phyloP scores from a whole-genome alignment of 75 land plant genomes.

The Picea glauca region DNA sequence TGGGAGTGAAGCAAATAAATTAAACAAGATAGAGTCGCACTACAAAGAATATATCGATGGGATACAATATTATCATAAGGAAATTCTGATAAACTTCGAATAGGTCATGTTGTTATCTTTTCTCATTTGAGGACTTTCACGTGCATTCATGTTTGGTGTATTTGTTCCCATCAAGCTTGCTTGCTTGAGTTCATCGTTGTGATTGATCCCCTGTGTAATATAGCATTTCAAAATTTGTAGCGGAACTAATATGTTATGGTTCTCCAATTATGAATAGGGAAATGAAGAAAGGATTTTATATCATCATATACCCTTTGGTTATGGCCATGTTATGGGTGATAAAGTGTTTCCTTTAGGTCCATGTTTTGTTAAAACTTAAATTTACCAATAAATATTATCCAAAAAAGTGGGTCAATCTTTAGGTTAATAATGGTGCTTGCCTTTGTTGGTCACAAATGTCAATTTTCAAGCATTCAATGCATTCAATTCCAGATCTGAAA shows the following conservation, averaged over 20 bases:
- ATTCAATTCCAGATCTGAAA: too few relatives aligned
- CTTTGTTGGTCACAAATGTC: not conserved
- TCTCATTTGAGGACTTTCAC: not conserved
- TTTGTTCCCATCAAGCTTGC: not conserved
- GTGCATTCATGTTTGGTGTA: not conserved
- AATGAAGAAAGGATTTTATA: not conserved
- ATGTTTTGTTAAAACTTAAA: not conserved
- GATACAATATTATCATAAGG: not conserved
- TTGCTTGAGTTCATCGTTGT: not conserved
- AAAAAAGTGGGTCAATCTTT: not conserved
- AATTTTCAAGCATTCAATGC: too few relatives aligned
- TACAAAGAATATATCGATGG: not conserved
- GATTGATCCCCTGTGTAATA: not conserved
- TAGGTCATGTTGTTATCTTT: too few relatives aligned
- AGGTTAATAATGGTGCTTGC: too few relatives aligned
- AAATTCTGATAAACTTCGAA: not conserved
- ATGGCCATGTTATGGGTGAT: not conserved
- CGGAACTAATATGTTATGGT: not conserved
- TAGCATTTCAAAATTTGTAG: not conserved
- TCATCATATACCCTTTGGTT: not conserved
- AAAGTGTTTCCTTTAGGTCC: not conserved
- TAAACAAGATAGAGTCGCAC: too few relatives aligned
- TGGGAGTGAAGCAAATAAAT: not conserved
- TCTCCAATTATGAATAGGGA: not conserved
- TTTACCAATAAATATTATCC: not conserved